Base-by-base conservation (phyloP, 352 stramenopile species). In the Globisporangium nagaii region DNA sequence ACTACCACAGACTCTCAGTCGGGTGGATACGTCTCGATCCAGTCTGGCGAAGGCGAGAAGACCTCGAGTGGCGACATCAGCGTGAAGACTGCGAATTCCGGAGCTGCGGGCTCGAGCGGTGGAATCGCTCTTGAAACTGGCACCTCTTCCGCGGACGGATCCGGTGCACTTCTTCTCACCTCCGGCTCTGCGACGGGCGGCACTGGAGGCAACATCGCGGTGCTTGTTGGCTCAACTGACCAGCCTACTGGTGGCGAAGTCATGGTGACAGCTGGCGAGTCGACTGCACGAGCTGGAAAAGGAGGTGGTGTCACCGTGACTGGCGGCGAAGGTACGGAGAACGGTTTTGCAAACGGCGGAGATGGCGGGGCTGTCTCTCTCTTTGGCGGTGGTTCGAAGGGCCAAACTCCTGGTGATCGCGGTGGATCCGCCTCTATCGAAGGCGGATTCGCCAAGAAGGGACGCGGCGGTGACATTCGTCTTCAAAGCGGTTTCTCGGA, bases 341-440 rank as follows among this genome's bases (percentile, higher is more conserved):
- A 55, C 35, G 71, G 75, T 58, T 90, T 79, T 50, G 81, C 67
- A 2, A 78, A 93, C 59, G 88, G 90, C 43, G 90, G 91, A 20
- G 75, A 86, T 56, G 90, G 92, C n/a, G 93, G 91, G 32, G 63
- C 78, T n/a, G 70, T 97, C 13, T 76, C 85, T 9, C 40, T 97
- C 27, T 77, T 73, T 58, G 89, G 87, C 53, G 91, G 93, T 52
- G 78, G 75, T 39, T 84, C 81, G 25, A 65, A 96, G 70, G 85
- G 92, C 28, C 75, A 73, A 17, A 84, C 58, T 30, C 41, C 66
- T 49, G 43, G 61, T 47, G 74, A 93, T 52, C 63, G 75, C 47
- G 93, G 93, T 27, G 93, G 92, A 39, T 59, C 72, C 32, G 53
- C 96, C 13, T 65, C 67, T 58, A 37, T 95, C 22, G 73, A 90